Evolutionary conservation across 179 eudicot genomes (phyloP), one percentile per base, ranked within the genome.

Genomic region (Beta macrorhiza): DNA sequence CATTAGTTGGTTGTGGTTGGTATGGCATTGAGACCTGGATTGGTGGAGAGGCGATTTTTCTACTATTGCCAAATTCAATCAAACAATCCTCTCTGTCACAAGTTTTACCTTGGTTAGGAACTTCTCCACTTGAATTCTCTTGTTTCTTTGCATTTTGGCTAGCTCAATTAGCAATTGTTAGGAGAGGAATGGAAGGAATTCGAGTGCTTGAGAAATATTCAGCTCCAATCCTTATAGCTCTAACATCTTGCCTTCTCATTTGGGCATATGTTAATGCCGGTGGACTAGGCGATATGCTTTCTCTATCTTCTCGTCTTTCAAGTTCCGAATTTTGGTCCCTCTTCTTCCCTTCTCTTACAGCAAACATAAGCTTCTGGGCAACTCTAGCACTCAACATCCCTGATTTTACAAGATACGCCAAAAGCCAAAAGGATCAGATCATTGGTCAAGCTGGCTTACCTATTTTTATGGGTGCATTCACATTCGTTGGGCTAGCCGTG

Each of bases 11-110:
- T 10, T 97, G 99, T 81, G 99, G 99, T 0, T 97, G 99, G 99
- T 97, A 90, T 74, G 98, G 99, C 0, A 97, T 97, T 78, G 99
- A 94, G 68, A 87, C 97, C 0, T 97, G 99, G 99, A 97, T 97
- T 22, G 99, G 99, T 5, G 99, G 99, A n/a, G 93, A 97, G 78
- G 98, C 99, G 0, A 89, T 97, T 63, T 92, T 84, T 77, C 85
- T 97, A 6, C 88, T 97, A 42, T 71, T 94, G 17, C 98, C 98
- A 0, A 64, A 85, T 64, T 64, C 72, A 0, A 56, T 96, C 57
- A 94, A 90, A 51, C 77, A 86, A 32, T 90, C 96, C 2, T 15
- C 83, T 0, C 3, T 88, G 13, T 74, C 99, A 4, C 81, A 84
- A 2, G n/a, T 67, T 17, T 8, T 94, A 15, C 84, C 91, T 2